Evolutionary conservation across 805 yeast species (phyloP).

Genomic region (Saccharomycopsis fibuligera): DNA sequence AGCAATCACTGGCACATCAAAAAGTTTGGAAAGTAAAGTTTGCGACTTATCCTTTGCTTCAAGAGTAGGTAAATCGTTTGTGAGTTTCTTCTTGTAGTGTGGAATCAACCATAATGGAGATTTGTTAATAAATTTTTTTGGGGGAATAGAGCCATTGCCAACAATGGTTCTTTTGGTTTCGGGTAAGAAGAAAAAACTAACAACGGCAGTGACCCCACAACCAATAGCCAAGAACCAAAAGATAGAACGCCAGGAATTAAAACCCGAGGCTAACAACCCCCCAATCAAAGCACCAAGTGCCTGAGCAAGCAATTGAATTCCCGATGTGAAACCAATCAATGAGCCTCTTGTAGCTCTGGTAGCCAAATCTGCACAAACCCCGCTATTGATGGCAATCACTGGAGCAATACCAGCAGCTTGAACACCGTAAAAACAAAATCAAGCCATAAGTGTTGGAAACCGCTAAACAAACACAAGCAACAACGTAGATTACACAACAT

Average conservation of each 20-base stretch:
- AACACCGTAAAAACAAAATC: slow-evolving; percentile 64
- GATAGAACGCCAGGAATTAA: slow-evolving; percentile 65
- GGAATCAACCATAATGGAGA: slow-evolving; percentile 39
- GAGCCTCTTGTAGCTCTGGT: slow-evolving; percentile 63
- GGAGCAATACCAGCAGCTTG: slow-evolving; percentile 79
- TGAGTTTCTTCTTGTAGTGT: slow-evolving; percentile 27
- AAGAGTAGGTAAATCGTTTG: slow-evolving; percentile 27
- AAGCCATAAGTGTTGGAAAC: slow-evolving; percentile 49
- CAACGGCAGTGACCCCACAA: slow-evolving; percentile 39
- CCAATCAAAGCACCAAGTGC: slow-evolving; percentile 76
- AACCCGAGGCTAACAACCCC: slow-evolving; percentile 40
- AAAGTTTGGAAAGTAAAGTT: slow-evolving; percentile 2
- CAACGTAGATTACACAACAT: slow-evolving; percentile 50
- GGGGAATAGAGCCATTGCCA: slow-evolving; percentile 66
- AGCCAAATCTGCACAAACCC: slow-evolving; percentile 70
- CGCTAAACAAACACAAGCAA: slow-evolving; percentile 63
- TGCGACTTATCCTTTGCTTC: slow-evolving; percentile 16
- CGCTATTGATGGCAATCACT: slow-evolving; percentile 61
- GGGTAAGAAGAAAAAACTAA: slow-evolving; percentile 44
- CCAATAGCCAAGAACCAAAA: slow-evolving; percentile 71
- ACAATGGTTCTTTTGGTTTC: slow-evolving; percentile 70
- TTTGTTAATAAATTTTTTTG: slow-evolving; percentile 35
- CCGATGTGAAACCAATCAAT: slow-evolving; percentile 57
- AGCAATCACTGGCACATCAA: slow-evolving; percentile 22
- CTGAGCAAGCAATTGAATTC: slow-evolving; percentile 63